Percentiles rank a stretch among this genome's conserved stretches.
phyloP scores from a whole-genome alignment of 768 basidiomycete species.

The Atractiella rhizophila region DNA sequence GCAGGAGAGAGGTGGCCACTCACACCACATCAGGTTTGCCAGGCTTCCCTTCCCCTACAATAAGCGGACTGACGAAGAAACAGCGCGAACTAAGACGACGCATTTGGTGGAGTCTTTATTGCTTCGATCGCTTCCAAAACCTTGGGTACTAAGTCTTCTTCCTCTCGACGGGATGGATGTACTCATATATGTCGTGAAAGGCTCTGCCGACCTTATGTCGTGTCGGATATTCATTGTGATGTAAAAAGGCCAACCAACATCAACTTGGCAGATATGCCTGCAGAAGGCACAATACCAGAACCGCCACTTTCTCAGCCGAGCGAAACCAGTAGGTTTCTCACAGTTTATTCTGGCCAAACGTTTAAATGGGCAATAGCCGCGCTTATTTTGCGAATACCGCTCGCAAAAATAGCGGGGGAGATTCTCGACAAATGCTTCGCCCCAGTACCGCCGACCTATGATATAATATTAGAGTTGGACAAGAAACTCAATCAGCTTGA shows the following conservation, averaged over 20 bases:
- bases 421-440: slow-evolving; percentile 6
- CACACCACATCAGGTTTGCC: neutral
- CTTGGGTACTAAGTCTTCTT: neutral
- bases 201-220: slow-evolving; percentile 4
- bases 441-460: slow-evolving; percentile 2
- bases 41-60: neutral
- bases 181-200: neutral
- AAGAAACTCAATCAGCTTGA: neutral
- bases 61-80: neutral
- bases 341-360: neutral
- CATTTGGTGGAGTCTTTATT: slow-evolving; percentile 5
- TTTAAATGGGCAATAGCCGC: neutral
- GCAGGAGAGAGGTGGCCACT: neutral
- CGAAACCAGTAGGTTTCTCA: neutral
- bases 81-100: slow-evolving; percentile 3
- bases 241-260: slow-evolving; percentile 7
- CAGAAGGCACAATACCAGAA: slow-evolving; percentile 2
- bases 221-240: slow-evolving; percentile 4
- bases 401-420: neutral
- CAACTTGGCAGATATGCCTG: slow-evolving; percentile 2
- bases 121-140: neutral
- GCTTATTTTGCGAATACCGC: neutral
- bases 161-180: too few relatives aligned
- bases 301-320: slow-evolving; percentile 1
- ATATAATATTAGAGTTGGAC: slow-evolving; percentile 5